Percentiles rank a stretch among this genome's conserved stretches.
phyloP scores from a whole-genome alignment of 768 basidiomycete species.

The Lyophyllum shimeji region DNA sequence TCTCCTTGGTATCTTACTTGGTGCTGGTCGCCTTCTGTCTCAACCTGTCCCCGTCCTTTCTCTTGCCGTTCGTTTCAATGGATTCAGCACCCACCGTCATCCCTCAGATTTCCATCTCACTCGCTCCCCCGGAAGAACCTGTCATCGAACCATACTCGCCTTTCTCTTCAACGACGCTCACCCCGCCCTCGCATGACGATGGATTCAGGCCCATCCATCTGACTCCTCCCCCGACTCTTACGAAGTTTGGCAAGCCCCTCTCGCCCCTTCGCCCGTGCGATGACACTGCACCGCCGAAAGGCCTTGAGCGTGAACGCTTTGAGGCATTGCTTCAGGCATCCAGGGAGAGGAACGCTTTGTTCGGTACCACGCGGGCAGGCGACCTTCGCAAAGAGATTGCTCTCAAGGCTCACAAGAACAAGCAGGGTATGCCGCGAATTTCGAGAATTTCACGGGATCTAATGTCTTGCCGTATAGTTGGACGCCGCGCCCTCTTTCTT shows the following conservation, averaged over 20 bases:
- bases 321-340: conserved; percentile 62
- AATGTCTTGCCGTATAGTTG: conserved; percentile 44
- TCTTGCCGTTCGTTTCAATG: conserved; percentile 33
- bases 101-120: conserved; percentile 72
- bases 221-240: conserved; percentile 51
- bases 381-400: conserved; percentile 77
- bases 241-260: conserved; percentile 41
- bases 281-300: conserved; percentile 38
- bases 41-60: conserved; percentile 20
- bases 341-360: conserved; percentile 49
- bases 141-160: conserved; percentile 61
- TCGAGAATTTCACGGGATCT: not conserved
- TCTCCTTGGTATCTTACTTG: conserved; percentile 16
- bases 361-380: conserved; percentile 44
- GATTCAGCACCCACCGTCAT: conserved; percentile 41
- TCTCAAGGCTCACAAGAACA: conserved; percentile 67
- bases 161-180: conserved; percentile 40
- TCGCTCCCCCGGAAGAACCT: conserved; percentile 56
- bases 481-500: conserved; percentile 73
- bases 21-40: conserved; percentile 55
- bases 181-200: conserved; percentile 40
- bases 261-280: conserved; percentile 52
- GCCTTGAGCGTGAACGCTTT: conserved; percentile 64
- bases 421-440: conserved; percentile 56
- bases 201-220: conserved; percentile 57